Base-by-base conservation (phyloP, 768 basidiomycete genomes). In the Lactifluus hygrophoroides region DNA sequence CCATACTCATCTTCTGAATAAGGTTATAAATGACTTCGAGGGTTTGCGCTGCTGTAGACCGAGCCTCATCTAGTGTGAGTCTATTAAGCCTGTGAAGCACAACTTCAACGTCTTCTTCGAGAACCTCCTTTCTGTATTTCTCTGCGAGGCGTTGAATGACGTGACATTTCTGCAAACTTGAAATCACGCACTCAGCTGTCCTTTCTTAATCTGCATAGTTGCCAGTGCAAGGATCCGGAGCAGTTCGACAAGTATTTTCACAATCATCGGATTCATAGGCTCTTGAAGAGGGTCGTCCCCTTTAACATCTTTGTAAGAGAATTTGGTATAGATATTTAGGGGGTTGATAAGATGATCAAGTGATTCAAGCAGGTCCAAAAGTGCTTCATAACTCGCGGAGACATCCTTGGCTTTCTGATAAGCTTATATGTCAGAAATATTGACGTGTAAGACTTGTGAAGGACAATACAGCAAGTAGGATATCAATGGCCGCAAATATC, bases 71-170 rank as follows among this genome's bases (percentile, higher is more conserved):
- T 17, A 37, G 47, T 2, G 55, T 56, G 21, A 56, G 48, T 21
- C 40, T 40, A 19, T 56, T 48, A 21, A 56, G 23, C 48, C 40
- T 56, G 11, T 37, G 55, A 17, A 56, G 55, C 5, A 19, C 55
- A 0, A 3, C 40, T 13, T 21, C 38, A 2, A 50, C 30, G 3
- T 42, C 38, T 13, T 56, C 48, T 43, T 48, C 55, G 7, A 50
- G 37, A 13, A 56, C 17, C 38, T 30, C 43, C 32, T 43, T 49
- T 16, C 38, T 38, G 14, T 34, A 42, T 27, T 32, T 49, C 14
- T 43, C 55, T 56, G 55, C 5, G 19, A 3, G 2, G n/a, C 7
- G 28, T 34, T 49, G 16, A 49, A 47, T 35, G 10, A 49, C 21
- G n/a, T 7, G 19, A 30, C 32, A 6, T 27, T 14, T 16, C 14